Conservation (phyloP, 2,329 filamentous ascomycete genomes). For the Lecanoromycetidae sp. region DNA sequence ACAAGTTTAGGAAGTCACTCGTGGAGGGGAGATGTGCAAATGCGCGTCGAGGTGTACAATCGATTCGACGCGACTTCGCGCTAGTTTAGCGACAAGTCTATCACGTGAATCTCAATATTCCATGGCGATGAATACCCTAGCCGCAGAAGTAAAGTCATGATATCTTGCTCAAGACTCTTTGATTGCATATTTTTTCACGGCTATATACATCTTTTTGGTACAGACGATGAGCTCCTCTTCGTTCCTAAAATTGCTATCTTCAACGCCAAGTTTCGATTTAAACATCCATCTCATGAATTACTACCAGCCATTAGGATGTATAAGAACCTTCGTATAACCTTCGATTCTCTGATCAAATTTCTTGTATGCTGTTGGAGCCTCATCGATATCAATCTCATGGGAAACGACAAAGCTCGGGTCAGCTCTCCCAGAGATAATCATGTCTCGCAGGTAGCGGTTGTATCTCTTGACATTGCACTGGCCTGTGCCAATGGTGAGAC, state of each 20-base stretch:
- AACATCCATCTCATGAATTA: too few species aligned
- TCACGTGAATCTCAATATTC: too few species aligned
- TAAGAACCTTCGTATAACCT: slow-evolving; percentile 54
- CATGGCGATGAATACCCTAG: too few species aligned
- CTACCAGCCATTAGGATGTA: slow-evolving; percentile 12
- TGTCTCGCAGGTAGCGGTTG: slow-evolving; percentile 52
- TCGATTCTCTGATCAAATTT: slow-evolving; percentile 56
- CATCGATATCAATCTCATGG: slow-evolving; percentile 51
- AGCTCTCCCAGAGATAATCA: slow-evolving; percentile 52
- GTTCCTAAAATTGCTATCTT: too few species aligned
- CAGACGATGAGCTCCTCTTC: too few species aligned
- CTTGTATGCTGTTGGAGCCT: slow-evolving; percentile 48
- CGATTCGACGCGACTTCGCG: slow-evolving; percentile 4
- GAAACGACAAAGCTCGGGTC: slow-evolving; percentile 57
- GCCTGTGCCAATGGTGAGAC: slow-evolving; percentile 47
- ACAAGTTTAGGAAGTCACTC: too few species aligned
- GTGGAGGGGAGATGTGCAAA: slow-evolving; percentile 7
- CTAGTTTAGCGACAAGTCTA: too few species aligned
- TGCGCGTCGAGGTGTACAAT: slow-evolving; percentile 3
- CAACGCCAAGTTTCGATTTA: too few species aligned
- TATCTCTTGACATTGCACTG: slow-evolving; percentile 59
- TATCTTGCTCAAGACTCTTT: too few species aligned
- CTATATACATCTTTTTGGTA: too few species aligned
- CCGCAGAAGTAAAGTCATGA: too few species aligned
- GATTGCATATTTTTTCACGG: too few species aligned